Evolutionary conservation across 73 alveolate species (phyloP).

Genomic region (Paramecium tetraurelia): DNA sequence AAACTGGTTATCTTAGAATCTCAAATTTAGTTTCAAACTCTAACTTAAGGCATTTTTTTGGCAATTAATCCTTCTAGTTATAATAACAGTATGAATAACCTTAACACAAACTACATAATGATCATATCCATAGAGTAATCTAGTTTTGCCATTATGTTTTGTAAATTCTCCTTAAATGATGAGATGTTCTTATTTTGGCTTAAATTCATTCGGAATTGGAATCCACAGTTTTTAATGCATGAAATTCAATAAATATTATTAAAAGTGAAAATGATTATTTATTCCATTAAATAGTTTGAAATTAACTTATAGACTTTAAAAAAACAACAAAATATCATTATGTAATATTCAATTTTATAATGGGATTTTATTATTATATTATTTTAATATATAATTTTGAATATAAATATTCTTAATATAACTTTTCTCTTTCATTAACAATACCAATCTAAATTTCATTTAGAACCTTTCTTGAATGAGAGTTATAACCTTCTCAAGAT

Average conservation of each 20-base stretch:
- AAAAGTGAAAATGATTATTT: background rate
- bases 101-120: background rate
- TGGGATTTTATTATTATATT: too few relatives aligned
- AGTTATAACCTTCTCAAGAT: background rate
- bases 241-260: background rate
- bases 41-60: background rate
- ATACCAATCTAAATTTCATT: too few relatives aligned
- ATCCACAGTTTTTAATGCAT: slow-evolving; percentile 34
- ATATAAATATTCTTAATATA: background rate
- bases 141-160: background rate
- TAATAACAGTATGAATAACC: background rate
- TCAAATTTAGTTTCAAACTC: slow-evolving; percentile 35
- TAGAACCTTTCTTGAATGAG: background rate
- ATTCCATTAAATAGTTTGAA: background rate
- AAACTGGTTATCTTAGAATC: background rate
- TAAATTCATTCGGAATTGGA: slow-evolving; percentile 15
- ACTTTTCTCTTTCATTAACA: background rate
- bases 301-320: background rate
- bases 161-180: background rate
- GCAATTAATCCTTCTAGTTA: background rate
- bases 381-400: background rate
- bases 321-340: background rate
- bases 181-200: background rate
- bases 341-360: background rate
- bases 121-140: background rate